Percentiles rank a stretch among this genome's conserved stretches.
Evolutionary conservation across 768 basidiomycete genomes (phyloP).

Genomic region (Rickenella mellea): DNA sequence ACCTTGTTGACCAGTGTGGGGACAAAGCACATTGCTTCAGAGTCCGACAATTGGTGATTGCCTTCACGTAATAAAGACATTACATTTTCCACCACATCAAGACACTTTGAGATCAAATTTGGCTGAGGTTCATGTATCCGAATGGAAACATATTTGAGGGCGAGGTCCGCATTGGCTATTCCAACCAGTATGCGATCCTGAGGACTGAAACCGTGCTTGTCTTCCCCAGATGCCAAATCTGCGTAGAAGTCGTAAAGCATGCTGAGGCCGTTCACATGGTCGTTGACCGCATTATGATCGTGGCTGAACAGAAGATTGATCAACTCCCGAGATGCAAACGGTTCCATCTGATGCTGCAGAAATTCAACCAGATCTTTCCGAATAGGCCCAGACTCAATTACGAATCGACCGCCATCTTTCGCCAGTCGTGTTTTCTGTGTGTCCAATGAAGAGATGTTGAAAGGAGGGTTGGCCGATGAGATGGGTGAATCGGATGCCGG

Average conservation of each 20-base stretch:
- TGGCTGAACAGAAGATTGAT: conserved; percentile 80
- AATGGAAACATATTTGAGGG: conserved; percentile 89
- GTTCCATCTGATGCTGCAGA: conserved; percentile 88
- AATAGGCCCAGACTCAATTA: conserved; percentile 76
- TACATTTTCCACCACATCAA: conserved; percentile 79
- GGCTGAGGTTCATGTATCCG: conserved; percentile 87
- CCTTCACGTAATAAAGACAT: conserved; percentile 63
- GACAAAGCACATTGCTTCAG: conserved; percentile 80
- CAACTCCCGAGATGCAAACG: conserved; percentile 67
- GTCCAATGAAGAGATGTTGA: conserved; percentile 48
- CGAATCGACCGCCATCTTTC: conserved; percentile 76
- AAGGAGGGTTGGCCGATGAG: conserved; percentile 23
- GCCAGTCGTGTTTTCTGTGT: conserved; percentile 56
- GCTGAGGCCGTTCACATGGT: conserved; percentile 72
- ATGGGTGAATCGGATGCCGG: conserved; percentile 23
- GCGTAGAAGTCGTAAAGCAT: conserved; percentile 70
- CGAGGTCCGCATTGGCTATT: conserved; percentile 82
- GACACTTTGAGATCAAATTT: conserved; percentile 76
- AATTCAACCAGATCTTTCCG: conserved; percentile 82
- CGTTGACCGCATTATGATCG: conserved; percentile 92
- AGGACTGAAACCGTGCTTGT: conserved; percentile 33
- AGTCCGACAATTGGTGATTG: conserved; percentile 73
- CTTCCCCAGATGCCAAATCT: conserved; percentile 44
- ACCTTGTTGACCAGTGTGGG: conserved; percentile 89
- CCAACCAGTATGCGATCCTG: conserved; percentile 54